These are phyloP conservation scores for Candida jianshihensis DNA, from an alignment of 805 yeast species.

Conservation along the genomic window DNA sequence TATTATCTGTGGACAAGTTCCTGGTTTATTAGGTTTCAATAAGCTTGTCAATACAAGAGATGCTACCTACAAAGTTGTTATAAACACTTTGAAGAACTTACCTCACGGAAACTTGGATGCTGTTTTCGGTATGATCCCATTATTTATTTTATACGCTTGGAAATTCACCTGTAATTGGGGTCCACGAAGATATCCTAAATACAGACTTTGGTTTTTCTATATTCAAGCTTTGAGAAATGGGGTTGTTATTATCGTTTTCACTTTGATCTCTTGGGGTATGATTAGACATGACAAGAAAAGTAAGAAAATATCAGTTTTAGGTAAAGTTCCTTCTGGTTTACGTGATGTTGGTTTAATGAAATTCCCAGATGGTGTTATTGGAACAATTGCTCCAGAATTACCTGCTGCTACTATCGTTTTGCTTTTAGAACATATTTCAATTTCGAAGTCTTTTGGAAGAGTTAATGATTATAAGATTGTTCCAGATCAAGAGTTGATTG, in stretches of 20 bases:
- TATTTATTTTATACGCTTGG: constrained; percentile 67
- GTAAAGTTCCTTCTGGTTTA: constrained; percentile 79
- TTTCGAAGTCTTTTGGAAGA: constrained; percentile 89
- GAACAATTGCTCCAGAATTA: constrained; percentile 62
- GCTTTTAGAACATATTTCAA: constrained; percentile 87
- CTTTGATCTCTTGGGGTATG: constrained; percentile 76
- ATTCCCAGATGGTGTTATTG: constrained; percentile 51
- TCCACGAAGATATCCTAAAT: constrained; percentile 57
- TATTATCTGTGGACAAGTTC: constrained; percentile 80
- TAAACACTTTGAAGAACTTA: constrained; percentile 65
- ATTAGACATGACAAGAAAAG: constrained; percentile 42
- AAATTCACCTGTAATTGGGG: constrained; percentile 55
- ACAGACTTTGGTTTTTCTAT: constrained; percentile 54
- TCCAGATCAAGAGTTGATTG: constrained; percentile 91
- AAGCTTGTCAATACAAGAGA: constrained; percentile 63
- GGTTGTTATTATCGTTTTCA: constrained; percentile 71
- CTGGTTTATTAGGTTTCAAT: constrained; percentile 73
- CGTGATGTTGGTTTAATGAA: constrained; percentile 67
- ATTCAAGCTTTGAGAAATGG: constrained; percentile 74
- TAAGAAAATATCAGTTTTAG: constrained; percentile 50
- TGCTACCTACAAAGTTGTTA: constrained; percentile 62
- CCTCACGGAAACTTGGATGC: constrained; percentile 70
- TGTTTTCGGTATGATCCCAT: constrained; percentile 77
- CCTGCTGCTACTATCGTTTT: constrained; percentile 83
- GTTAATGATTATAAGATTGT: constrained; percentile 83